These are phyloP conservation scores for Mycena kentingensis DNA, from an alignment of 768 basidiomycete genomes.

Conservation along the genomic window DNA sequence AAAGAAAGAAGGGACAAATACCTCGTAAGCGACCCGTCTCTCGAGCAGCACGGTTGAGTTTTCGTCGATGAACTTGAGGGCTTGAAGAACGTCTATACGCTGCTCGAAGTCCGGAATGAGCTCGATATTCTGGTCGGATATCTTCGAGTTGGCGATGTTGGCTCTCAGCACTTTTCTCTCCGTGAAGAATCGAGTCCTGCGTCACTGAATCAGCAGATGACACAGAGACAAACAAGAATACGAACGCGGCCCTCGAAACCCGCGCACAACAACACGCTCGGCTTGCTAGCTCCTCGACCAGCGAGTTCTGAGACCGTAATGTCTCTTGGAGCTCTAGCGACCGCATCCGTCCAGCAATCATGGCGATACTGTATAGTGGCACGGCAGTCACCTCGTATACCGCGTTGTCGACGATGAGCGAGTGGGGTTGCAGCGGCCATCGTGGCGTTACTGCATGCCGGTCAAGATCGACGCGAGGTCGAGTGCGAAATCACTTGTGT, in stretches of 20 bases:
- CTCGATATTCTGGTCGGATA: slow-evolving; percentile 97
- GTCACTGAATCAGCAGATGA: slow-evolving; percentile 2
- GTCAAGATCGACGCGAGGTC: slow-evolving; percentile 54
- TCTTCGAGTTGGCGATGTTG: slow-evolving; percentile 77
- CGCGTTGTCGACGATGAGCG: slow-evolving; percentile 48
- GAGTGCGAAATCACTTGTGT: neutral
- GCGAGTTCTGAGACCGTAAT: slow-evolving; percentile 57
- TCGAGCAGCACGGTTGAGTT: slow-evolving; percentile 95
- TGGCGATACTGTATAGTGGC: slow-evolving; percentile 68
- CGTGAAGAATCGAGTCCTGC: slow-evolving; percentile 79
- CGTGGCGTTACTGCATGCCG: slow-evolving; percentile 61
- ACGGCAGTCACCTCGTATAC: slow-evolving; percentile 71
- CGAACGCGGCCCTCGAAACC: slow-evolving; percentile 79
- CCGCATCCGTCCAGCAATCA: slow-evolving; percentile 74
- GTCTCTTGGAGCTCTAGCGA: slow-evolving; percentile 91
- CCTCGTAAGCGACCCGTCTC: slow-evolving; percentile 98
- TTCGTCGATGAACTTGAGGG: slow-evolving; percentile 91
- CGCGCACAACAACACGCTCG: slow-evolving; percentile 59
- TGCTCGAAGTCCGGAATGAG: slow-evolving; percentile 98
- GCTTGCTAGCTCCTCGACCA: slow-evolving; percentile 44
- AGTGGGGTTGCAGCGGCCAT: slow-evolving; percentile 69
- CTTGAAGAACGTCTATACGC: slow-evolving; percentile 85
- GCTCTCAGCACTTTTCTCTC: slow-evolving; percentile 70
- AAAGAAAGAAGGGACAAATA: slow-evolving; percentile 32
- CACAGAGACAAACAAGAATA: slow-evolving; percentile 21